Conservation (phyloP, 1,284 basidiomycete species). For the Trametes sp. region DNA sequence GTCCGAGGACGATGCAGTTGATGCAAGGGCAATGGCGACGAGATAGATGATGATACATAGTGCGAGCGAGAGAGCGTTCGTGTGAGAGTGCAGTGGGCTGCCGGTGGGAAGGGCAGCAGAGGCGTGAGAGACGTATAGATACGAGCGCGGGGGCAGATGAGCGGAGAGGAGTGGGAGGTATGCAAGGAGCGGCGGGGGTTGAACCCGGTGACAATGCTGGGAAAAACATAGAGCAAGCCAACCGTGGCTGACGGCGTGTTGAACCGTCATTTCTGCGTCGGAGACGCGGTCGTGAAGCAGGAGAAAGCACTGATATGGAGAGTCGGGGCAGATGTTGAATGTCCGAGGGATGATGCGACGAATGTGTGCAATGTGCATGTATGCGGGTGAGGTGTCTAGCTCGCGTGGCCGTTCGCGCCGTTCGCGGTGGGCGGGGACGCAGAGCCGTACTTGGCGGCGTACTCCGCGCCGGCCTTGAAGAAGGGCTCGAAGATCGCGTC, state of each 20-base stretch:
- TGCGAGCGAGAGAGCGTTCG: constrained; percentile 6
- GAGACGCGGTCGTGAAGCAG: constrained; percentile 1
- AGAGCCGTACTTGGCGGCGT: constrained; percentile 48
- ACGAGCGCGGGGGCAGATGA: constrained; percentile 1
- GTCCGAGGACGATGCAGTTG: constrained; percentile 38
- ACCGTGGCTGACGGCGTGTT: constrained; percentile 32
- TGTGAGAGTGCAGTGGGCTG: neutral
- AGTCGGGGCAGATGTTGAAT: constrained; percentile 11
- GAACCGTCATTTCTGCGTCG: constrained; percentile 24
- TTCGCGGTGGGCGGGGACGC: constrained; percentile 31
- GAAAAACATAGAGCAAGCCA: constrained; percentile 39
- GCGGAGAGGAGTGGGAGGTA: constrained; percentile 1
- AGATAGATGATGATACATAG: constrained; percentile 13
- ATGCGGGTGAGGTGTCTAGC: constrained; percentile 16
- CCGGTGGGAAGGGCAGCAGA: neutral
- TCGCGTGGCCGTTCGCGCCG: constrained; percentile 36
- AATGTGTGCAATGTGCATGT: neutral
- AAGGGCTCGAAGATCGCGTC: constrained; percentile 91
- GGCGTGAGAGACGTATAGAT: constrained; percentile 9
- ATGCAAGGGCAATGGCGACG: constrained; percentile 30
- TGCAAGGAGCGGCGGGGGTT: constrained; percentile 35
- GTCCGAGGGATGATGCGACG: constrained; percentile 1
- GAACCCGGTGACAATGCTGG: constrained; percentile 40
- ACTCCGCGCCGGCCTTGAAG: constrained; percentile 74
- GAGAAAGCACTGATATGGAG: neutral